A percentile compares a stretch with the other conserved stretches of the same genome.
phyloP scores from a whole-genome alignment of 2,329 filamentous ascomycete genomes.

The Talaromyces marneffei region DNA sequence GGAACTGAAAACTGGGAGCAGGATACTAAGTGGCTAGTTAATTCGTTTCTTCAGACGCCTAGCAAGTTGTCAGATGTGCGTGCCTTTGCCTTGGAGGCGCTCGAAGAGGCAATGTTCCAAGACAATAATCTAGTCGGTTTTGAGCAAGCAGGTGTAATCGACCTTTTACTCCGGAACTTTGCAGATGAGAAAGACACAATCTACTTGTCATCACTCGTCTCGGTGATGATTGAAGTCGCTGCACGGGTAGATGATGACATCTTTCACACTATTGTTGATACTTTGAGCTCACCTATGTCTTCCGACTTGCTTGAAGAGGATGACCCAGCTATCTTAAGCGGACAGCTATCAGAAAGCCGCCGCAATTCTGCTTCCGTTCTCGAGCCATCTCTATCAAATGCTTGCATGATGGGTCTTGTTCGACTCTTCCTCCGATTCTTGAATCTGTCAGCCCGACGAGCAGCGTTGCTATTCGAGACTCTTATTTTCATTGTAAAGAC shows the following conservation, averaged over 20 bases:
- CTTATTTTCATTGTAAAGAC: conserved; percentile 60
- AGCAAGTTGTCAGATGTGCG: conserved; percentile 36
- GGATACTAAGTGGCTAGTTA: conserved; percentile 30
- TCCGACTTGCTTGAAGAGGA: conserved; percentile 29
- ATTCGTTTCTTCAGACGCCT: conserved; percentile 33
- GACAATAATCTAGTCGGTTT: conserved; percentile 28
- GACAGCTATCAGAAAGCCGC: conserved; percentile 20
- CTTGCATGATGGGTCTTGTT: conserved; percentile 65
- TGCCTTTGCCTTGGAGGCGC: conserved; percentile 33
- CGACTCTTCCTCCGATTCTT: conserved; percentile 71
- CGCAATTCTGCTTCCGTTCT: conserved; percentile 28
- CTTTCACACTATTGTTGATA: conserved; percentile 30
- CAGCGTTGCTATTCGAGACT: conserved; percentile 55
- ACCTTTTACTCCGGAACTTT: conserved; percentile 31
- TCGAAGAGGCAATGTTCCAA: conserved; percentile 35
- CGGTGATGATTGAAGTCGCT: conserved; percentile 33
- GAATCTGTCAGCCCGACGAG: conserved; percentile 60
- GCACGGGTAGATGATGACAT: conserved; percentile 25
- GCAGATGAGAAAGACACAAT: conserved; percentile 33
- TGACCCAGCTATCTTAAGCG: conserved; percentile 20
- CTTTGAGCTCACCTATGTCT: conserved; percentile 32
- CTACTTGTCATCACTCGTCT: conserved; percentile 36
- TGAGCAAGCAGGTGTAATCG: conserved; percentile 28
- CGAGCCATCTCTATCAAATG: conserved; percentile 46
- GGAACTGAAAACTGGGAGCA: conserved; percentile 30